These are phyloP conservation scores for Sanghuangporus weigelae DNA, from an alignment of 1,284 basidiomycete species.

Conservation along the genomic window DNA sequence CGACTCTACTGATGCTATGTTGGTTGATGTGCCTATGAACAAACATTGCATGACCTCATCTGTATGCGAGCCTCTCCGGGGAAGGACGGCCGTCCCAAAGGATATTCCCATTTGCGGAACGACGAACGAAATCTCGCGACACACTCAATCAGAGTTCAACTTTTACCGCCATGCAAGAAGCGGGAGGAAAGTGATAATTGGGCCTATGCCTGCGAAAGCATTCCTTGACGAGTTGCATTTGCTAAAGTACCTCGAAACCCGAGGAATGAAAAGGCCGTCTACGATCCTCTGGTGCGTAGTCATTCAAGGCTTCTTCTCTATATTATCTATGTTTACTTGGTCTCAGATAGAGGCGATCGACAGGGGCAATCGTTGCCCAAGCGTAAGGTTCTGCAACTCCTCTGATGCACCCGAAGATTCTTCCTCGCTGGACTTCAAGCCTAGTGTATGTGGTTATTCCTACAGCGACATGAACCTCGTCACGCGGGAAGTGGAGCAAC, in stretches of 20 bases:
- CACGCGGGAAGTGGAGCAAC: background rate
- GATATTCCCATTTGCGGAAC: no score
- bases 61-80: no score
- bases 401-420: background rate
- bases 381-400: background rate
- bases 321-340: background rate
- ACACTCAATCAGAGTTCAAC: no score
- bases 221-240: background rate
- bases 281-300: background rate
- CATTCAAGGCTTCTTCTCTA: background rate
- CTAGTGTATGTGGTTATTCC: background rate
- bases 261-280: background rate
- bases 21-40: no score
- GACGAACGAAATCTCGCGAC: no score
- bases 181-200: no score
- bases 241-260: background rate
- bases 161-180: no score
- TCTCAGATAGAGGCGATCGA: background rate
- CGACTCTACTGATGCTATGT: no score
- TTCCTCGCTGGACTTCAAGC: background rate
- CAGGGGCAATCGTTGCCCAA: background rate
- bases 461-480: background rate
- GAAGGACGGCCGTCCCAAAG: no score
- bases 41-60: no score
- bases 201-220: background rate